Evolutionary conservation across 805 yeast genomes (phyloP).

Genomic region (Hanseniaspora vineae): DNA sequence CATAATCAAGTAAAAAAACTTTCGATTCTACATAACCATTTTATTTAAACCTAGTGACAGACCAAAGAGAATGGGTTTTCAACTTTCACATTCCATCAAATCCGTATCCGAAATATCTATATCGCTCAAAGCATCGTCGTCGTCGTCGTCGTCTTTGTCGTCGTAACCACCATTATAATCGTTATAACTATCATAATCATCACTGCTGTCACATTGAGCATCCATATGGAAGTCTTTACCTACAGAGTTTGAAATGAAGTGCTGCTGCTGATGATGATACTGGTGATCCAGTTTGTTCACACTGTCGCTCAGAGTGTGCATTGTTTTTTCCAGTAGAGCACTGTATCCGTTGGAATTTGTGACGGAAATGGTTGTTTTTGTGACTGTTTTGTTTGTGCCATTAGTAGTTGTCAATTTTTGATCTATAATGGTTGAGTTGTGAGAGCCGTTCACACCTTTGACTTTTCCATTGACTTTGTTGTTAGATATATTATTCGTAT

Average conservation of each 20-base stretch:
- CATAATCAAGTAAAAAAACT: too few species aligned
- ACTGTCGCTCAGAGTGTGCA: too few species aligned
- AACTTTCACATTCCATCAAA: constrained; percentile 9
- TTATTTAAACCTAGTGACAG: neutral
- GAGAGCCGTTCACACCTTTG: too few species aligned
- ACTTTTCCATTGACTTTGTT: too few species aligned
- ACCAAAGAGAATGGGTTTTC: too few species aligned
- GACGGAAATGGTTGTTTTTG: neutral
- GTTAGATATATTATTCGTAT: too few species aligned
- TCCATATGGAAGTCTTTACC: neutral
- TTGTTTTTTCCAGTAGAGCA: too few species aligned
- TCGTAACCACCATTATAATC: too few species aligned
- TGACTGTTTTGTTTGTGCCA: neutral
- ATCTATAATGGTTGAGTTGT: too few species aligned
- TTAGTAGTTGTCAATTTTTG: neutral
- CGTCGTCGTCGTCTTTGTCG: constrained; percentile 14
- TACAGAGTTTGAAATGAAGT: neutral
- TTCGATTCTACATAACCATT: neutral
- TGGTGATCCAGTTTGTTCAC: neutral
- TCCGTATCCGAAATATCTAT: constrained; percentile 8
- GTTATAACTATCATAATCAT: constrained; percentile 4
- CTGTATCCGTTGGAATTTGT: too few species aligned
- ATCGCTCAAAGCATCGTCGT: constrained; percentile 5
- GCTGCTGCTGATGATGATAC: neutral
- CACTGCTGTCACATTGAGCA: neutral